A percentile compares a stretch with the other conserved stretches of the same genome.
Evolutionary conservation across 257 asterid genomes (phyloP).

Genomic region (Scutellaria galericulata): DNA sequence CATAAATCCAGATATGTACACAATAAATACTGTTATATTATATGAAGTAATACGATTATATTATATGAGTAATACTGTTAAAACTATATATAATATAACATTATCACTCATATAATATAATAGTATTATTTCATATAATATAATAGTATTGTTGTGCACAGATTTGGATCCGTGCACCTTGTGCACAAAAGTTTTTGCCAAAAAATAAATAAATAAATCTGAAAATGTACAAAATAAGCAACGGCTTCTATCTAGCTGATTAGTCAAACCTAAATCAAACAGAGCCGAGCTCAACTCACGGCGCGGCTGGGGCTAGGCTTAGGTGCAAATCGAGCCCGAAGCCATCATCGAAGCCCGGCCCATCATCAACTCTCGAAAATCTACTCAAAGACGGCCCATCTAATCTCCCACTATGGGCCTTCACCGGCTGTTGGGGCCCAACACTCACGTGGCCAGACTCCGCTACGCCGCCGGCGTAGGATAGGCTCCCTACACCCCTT

Average conservation of each 20-base stretch:
- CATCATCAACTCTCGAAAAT: constrained; percentile 61
- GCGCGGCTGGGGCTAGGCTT: constrained; percentile 79
- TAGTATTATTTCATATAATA: no score
- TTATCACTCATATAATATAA: no score
- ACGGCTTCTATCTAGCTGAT: constrained; percentile 26
- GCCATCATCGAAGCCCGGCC: constrained; percentile 65
- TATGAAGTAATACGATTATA: no score
- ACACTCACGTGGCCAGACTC: constrained; percentile 51
- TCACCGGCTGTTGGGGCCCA: constrained; percentile 60
- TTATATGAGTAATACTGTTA: no score
- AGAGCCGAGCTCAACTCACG: constrained; percentile 37
- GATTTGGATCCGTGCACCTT: no score
- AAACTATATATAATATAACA: no score
- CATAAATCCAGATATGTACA: no score
- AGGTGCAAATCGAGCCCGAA: constrained; percentile 87
- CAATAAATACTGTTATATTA: no score
- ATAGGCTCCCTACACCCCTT: constrained; percentile 34
- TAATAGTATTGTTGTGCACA: no score
- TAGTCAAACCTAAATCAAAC: constrained; percentile 27
- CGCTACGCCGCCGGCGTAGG: constrained; percentile 53
- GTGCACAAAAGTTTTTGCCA: no score
- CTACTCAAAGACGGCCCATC: constrained; percentile 86
- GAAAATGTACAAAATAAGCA: constrained; percentile 52
- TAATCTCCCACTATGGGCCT: constrained; percentile 62
- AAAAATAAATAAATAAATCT: constrained; percentile 58